A percentile compares a stretch with the other conserved stretches of the same genome.
Evolutionary conservation across 2,329 filamentous ascomycete genomes (phyloP).

Genomic region (Fusarium burgessii): DNA sequence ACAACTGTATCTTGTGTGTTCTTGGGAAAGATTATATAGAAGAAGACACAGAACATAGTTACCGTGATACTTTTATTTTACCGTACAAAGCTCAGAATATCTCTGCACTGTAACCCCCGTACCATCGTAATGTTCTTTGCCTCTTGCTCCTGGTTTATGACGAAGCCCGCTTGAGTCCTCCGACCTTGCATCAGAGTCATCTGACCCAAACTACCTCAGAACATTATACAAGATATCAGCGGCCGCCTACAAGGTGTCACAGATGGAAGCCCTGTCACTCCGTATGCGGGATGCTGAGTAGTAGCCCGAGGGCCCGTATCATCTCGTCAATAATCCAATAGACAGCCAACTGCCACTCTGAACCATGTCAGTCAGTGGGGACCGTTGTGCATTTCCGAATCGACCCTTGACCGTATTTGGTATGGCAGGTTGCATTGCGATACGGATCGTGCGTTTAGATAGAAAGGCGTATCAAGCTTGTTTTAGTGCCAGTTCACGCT

Average conservation of each 20-base stretch:
- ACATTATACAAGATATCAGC: neutral
- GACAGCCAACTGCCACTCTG: neutral
- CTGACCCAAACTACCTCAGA: neutral
- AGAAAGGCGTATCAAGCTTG: neutral
- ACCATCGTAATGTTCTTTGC: too few species aligned
- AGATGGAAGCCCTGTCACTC: neutral
- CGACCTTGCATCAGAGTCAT: neutral
- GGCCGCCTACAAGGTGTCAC: neutral
- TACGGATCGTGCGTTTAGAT: slow-evolving; percentile 2
- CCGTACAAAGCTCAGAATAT: neutral
- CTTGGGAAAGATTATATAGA: neutral
- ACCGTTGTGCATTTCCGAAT: neutral
- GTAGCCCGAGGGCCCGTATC: neutral
- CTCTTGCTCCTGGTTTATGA: neutral
- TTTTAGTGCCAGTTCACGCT: neutral
- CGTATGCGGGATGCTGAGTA: neutral
- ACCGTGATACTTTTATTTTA: neutral
- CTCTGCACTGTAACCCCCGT: neutral
- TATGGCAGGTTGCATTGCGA: neutral
- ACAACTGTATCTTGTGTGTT: too few species aligned
- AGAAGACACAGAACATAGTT: neutral
- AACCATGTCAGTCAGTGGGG: neutral
- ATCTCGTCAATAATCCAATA: neutral
- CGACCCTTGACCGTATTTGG: neutral
- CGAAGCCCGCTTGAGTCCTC: accelerated